Base-by-base conservation (phyloP, 768 basidiomycete genomes). In the Boletellus sp. region DNA sequence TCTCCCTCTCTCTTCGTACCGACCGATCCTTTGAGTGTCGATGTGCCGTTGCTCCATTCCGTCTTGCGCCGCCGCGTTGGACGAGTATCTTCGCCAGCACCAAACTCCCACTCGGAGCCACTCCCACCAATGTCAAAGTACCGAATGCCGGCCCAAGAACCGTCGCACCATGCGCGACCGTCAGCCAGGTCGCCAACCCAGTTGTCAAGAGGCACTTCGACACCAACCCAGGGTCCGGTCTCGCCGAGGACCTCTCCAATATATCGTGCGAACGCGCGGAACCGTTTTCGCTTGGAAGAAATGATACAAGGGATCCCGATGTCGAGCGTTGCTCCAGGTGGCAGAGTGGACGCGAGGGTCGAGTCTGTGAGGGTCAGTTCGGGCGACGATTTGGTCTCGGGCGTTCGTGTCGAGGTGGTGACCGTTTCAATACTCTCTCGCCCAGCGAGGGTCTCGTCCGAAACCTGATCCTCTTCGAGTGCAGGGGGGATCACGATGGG, bases 251-350 rank as follows among this genome's bases (percentile, higher is more conserved):
- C 83, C 62, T 91, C 89, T 6, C 88, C 92, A 45, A 94, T 91
- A 63, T 94, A 94, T 5, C 91, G 74, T 19, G 90, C 92, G 60
- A 83, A 86, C 1, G 92, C 92, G 43, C 87, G 84, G 77, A 94
- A 91, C 9, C 90, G 79, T 54, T 85, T 84, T 33, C 87, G 78
- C 63, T 89, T 87, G 36, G 84, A 86, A 3, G 88, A 80, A 54
- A 94, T 87, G 64, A 94, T 91, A 70, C 92, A 94, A 0, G 92
- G 90, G 31, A 94, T 94, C 9, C 91, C 91, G 23, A 93, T 83
- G 32, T 89, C 85, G 32, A 94, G 79, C 11, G 83, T 87, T 3
- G 84, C 82, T 1, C 91, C 90, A 9, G 53, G 53, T 3, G 57
- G 70, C 4, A 53, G 53, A 16, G 55, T 33, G 4, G 56, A 58